These are phyloP conservation scores for Entonaema liquescens DNA, from an alignment of 495 filamentous ascomycete species.

Conservation along the genomic window DNA sequence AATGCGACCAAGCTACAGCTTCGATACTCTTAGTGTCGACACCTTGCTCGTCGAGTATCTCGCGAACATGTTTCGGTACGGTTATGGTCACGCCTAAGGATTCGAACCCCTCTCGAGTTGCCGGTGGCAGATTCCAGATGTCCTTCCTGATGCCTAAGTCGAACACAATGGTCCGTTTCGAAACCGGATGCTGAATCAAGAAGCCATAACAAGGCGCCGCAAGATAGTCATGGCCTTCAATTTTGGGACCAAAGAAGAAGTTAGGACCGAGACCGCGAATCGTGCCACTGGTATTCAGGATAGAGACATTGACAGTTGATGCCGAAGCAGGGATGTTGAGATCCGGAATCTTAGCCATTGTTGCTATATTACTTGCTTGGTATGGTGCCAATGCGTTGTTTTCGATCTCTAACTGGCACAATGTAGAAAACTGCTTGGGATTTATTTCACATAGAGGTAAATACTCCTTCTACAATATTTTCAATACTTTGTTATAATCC, in stretches of 20 bases:
- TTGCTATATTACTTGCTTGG: neutral
- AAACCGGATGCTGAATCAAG: conserved; percentile 59
- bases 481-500: too few species aligned
- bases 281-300: conserved; percentile 61
- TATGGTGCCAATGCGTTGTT: too few species aligned
- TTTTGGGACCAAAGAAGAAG: conserved; percentile 54
- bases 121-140: conserved; percentile 54
- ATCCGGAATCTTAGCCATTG: conserved; percentile 44
- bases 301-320: conserved; percentile 60
- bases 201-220: conserved; percentile 61
- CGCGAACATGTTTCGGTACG: conserved; percentile 58
- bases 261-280: conserved; percentile 46
- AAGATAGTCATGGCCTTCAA: conserved; percentile 54
- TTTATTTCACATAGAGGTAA: neutral
- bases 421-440: neutral
- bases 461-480: too few species aligned
- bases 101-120: conserved; percentile 40
- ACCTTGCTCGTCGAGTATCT: conserved; percentile 59
- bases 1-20: conserved; percentile 67
- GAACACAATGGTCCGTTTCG: conserved; percentile 60
- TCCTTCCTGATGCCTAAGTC: conserved; percentile 68
- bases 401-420: too few species aligned
- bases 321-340: conserved; percentile 59
- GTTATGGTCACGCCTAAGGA: conserved; percentile 36
- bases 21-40: conserved; percentile 58